Percentiles rank a stretch among this genome's conserved stretches.
Evolutionary conservation across 2,329 filamentous ascomycete genomes (phyloP).

Genomic region (Phyllosticta capitalensis): DNA sequence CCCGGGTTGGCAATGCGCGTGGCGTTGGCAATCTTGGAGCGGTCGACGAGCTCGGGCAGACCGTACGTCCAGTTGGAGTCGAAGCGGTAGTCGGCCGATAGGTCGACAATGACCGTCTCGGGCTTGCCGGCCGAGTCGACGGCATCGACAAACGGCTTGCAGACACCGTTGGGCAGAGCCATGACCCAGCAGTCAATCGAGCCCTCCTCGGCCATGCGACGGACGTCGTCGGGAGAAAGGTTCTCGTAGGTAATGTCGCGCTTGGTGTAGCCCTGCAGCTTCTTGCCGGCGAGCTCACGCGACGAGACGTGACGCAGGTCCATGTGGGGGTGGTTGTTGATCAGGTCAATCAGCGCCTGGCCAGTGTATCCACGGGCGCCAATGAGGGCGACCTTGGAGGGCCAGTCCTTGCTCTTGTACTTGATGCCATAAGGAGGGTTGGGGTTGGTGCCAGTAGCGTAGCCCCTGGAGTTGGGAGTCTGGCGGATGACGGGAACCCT

Average conservation of each 20-base stretch:
- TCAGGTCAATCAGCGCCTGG: slow-evolving; percentile 75
- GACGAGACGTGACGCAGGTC: slow-evolving; percentile 88
- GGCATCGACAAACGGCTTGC: slow-evolving; percentile 87
- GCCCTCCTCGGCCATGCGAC: slow-evolving; percentile 70
- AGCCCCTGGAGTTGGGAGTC: slow-evolving; percentile 33
- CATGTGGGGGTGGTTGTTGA: slow-evolving; percentile 82
- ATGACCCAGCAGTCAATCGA: slow-evolving; percentile 95
- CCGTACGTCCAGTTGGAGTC: slow-evolving; percentile 80
- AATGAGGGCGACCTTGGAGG: slow-evolving; percentile 75
- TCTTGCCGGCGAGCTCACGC: slow-evolving; percentile 78
- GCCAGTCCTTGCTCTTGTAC: slow-evolving; percentile 72
- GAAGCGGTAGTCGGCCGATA: slow-evolving; percentile 96
- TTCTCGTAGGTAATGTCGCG: slow-evolving; percentile 88
- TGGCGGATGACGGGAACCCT: not conserved
- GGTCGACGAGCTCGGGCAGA: slow-evolving; percentile 73
- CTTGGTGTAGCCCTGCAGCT: slow-evolving; percentile 84
- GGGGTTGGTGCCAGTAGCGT: slow-evolving; percentile 64
- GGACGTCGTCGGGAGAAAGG: slow-evolving; percentile 75
- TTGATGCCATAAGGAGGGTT: slow-evolving; percentile 85
- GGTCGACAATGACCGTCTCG: slow-evolving; percentile 74
- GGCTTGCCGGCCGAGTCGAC: slow-evolving; percentile 58
- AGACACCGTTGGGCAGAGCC: slow-evolving; percentile 91
- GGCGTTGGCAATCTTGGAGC: slow-evolving; percentile 65
- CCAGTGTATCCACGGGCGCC: slow-evolving; percentile 92
- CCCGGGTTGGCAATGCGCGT: slow-evolving; percentile 86